Conservation (phyloP, 2,329 filamentous ascomycete genomes). For the Diplodia seriata region DNA sequence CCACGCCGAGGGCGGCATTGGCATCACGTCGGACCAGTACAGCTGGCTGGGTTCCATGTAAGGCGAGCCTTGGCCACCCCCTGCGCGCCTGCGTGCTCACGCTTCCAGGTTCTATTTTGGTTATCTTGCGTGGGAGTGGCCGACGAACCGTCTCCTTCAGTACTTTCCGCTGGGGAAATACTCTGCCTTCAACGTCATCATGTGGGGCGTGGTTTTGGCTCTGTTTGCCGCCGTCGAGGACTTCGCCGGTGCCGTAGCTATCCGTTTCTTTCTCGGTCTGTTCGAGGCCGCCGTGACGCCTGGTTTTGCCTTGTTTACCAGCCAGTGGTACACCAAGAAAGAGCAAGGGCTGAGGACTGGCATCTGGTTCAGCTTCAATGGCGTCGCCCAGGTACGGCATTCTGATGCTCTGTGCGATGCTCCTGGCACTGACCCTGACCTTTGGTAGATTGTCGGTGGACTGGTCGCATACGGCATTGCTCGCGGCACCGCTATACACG, state of each 20-base stretch:
- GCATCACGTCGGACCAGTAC: slow-evolving; percentile 58
- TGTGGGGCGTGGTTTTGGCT: slow-evolving; percentile 67
- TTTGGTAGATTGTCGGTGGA: slow-evolving; percentile 64
- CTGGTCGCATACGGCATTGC: slow-evolving; percentile 69
- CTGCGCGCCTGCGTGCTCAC: background rate
- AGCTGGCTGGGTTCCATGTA: slow-evolving; percentile 57
- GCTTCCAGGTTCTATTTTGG: slow-evolving; percentile 56
- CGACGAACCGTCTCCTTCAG: slow-evolving; percentile 69
- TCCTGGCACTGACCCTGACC: background rate
- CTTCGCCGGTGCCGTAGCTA: slow-evolving; percentile 67
- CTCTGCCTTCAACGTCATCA: slow-evolving; percentile 67
- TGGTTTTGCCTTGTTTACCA: slow-evolving; percentile 70
- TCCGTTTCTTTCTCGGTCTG: slow-evolving; percentile 72
- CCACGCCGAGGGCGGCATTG: slow-evolving; percentile 49
- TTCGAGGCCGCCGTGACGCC: slow-evolving; percentile 74
- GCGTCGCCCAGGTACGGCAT: slow-evolving; percentile 57
- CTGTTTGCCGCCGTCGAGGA: slow-evolving; percentile 69
- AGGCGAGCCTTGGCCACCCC: background rate
- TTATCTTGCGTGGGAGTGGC: slow-evolving; percentile 68
- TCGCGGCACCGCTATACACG: slow-evolving; percentile 60
- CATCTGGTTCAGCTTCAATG: slow-evolving; percentile 74
- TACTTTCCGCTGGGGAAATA: slow-evolving; percentile 71
- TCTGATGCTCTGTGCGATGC: too few relatives aligned
- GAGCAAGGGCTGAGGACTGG: slow-evolving; percentile 69
- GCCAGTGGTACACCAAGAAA: slow-evolving; percentile 74